phyloP scores from a whole-genome alignment of 1,284 basidiomycete genomes.

The Heliocybe sulcata region DNA sequence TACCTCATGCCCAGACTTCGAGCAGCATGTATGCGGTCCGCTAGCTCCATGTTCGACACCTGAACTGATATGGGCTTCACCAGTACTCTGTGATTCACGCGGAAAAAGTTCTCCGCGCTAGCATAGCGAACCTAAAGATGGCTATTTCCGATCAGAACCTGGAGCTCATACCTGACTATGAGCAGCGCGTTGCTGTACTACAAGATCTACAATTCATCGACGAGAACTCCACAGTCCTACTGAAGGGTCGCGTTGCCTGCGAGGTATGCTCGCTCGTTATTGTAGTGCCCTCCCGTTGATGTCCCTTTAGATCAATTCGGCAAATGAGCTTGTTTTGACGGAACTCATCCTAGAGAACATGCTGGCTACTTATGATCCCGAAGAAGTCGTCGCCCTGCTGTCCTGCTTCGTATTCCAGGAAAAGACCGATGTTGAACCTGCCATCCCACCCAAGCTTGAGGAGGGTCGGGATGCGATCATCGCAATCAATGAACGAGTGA shows the following conservation, averaged over 20 bases:
- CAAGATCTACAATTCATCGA: constrained; percentile 91
- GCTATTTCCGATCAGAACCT: constrained; percentile 94
- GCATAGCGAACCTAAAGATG: constrained; percentile 71
- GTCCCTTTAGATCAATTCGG: constrained; percentile 82
- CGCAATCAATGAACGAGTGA: constrained; percentile 80
- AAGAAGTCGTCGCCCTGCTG: constrained; percentile 95
- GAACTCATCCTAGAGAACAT: constrained; percentile 97
- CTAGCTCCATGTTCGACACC: constrained; percentile 5
- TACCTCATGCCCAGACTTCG: constrained; percentile 56
- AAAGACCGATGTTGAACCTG: constrained; percentile 86
- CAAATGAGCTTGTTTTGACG: constrained; percentile 91
- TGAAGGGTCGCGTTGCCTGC: constrained; percentile 97
- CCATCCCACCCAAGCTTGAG: constrained; percentile 71
- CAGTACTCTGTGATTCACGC: constrained; percentile 76
- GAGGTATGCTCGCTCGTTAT: constrained; percentile 50
- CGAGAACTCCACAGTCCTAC: constrained; percentile 87
- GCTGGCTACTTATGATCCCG: constrained; percentile 84
- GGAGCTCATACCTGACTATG: constrained; percentile 95
- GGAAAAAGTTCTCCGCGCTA: constrained; percentile 65
- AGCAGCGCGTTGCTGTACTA: constrained; percentile 88
- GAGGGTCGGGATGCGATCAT: constrained; percentile 77
- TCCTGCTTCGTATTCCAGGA: constrained; percentile 98
- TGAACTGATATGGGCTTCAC: background rate
- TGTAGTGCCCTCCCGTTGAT: background rate
- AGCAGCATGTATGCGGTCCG: constrained; percentile 48